Conservation (phyloP, 78 protist genomes). For the Dictyostelium intermedium region DNA sequence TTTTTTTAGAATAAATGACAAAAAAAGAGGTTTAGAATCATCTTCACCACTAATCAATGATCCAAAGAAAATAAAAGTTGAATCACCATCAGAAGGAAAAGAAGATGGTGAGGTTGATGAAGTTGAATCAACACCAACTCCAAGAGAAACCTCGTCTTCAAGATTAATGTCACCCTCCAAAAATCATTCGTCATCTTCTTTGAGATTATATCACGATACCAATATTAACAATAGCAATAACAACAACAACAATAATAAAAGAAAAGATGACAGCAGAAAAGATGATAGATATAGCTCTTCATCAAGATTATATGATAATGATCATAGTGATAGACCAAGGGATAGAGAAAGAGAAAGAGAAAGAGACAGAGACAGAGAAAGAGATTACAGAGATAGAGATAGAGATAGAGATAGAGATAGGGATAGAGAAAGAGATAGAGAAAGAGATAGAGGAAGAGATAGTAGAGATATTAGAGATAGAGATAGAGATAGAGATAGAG, state of each 20-base stretch:
- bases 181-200: background rate
- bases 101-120: conserved; percentile 20
- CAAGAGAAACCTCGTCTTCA: background rate
- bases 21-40: background rate
- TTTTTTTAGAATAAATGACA: background rate
- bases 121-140: background rate
- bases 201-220: background rate
- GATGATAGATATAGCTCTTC: background rate
- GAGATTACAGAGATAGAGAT: conserved; percentile 4
- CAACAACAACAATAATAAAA: background rate
- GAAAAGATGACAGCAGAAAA: background rate
- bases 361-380: background rate
- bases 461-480: background rate
- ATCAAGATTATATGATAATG: background rate
- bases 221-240: background rate
- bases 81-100: background rate
- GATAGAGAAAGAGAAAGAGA: background rate
- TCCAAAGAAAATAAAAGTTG: conserved; percentile 1
- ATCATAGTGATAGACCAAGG: background rate
- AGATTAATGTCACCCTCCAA: background rate
- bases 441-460: background rate
- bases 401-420: background rate
- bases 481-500: conserved; percentile 5
- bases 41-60: background rate
- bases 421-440: background rate